Evolutionary conservation across 768 basidiomycete genomes (phyloP).

Genomic region (Dacryopinax primogenitus): DNA sequence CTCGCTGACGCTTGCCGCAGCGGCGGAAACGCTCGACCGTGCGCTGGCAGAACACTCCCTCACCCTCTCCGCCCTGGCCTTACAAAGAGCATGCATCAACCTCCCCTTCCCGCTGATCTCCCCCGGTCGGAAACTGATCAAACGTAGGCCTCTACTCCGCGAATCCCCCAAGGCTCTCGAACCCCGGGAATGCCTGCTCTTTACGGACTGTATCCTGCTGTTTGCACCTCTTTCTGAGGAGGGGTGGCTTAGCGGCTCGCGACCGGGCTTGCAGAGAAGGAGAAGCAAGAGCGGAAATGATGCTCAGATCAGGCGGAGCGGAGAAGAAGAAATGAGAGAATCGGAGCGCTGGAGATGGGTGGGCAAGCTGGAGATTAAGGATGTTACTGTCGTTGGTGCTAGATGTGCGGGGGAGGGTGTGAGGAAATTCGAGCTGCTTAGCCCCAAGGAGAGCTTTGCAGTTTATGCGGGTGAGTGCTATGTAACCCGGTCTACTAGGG

Average conservation of each 20-base stretch:
- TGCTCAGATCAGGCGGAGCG: slow-evolving; percentile 25
- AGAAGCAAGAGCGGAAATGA: slow-evolving; percentile 54
- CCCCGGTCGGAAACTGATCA: slow-evolving; percentile 69
- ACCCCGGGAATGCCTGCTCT: slow-evolving; percentile 62
- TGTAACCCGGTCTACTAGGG: neutral
- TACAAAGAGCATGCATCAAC: slow-evolving; percentile 64
- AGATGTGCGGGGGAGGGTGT: slow-evolving; percentile 39
- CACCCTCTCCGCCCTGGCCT: slow-evolving; percentile 57
- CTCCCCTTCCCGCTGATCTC: slow-evolving; percentile 65
- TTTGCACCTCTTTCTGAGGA: slow-evolving; percentile 41
- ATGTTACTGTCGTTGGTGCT: slow-evolving; percentile 57
- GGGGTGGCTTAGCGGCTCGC: slow-evolving; percentile 10
- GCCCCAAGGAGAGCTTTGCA: slow-evolving; percentile 54
- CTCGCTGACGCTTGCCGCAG: slow-evolving; percentile 30
- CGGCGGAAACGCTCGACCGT: slow-evolving; percentile 63
- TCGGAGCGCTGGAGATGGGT: slow-evolving; percentile 58
- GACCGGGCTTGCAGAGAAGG: slow-evolving; percentile 32
- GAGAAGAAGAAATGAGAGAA: slow-evolving; percentile 18
- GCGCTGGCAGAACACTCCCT: slow-evolving; percentile 67
- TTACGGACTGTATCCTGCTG: slow-evolving; percentile 74
- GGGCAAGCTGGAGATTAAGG: slow-evolving; percentile 54
- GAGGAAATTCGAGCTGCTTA: slow-evolving; percentile 51
- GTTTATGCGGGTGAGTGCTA: slow-evolving; percentile 47
- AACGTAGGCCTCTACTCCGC: slow-evolving; percentile 31
- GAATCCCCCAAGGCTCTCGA: slow-evolving; percentile 25